phyloP scores from a whole-genome alignment of 2,329 filamentous ascomycete genomes.

The Tolypocladium endophyticum region DNA sequence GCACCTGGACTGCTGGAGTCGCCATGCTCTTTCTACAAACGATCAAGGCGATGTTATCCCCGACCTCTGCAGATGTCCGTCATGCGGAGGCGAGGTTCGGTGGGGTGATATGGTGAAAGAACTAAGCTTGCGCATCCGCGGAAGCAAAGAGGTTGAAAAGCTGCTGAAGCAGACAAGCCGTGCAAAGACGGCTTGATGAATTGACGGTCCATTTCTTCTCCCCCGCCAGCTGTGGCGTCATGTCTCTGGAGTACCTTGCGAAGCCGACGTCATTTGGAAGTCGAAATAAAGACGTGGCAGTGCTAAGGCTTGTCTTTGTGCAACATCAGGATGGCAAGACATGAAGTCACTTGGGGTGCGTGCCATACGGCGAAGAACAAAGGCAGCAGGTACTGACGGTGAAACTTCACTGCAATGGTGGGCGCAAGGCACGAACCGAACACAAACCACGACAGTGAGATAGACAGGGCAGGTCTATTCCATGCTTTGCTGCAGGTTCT shows the following conservation, averaged over 20 bases:
- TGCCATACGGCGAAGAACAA: not conserved
- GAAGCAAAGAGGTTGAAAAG: slow-evolving; percentile 57
- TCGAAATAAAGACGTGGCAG: not conserved
- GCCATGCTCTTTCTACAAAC: slow-evolving; percentile 32
- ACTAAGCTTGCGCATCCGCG: slow-evolving; percentile 62
- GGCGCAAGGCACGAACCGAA: not conserved
- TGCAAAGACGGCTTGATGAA: slow-evolving; percentile 10
- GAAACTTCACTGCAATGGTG: not conserved
- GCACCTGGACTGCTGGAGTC: slow-evolving; percentile 50
- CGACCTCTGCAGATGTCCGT: slow-evolving; percentile 57
- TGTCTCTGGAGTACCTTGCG: not conserved
- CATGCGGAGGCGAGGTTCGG: slow-evolving; percentile 48
- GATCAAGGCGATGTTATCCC: slow-evolving; percentile 48
- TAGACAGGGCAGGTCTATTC: too few relatives aligned
- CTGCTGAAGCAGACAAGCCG: slow-evolving; percentile 46
- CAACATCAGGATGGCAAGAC: not conserved
- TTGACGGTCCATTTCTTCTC: not conserved
- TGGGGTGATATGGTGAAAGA: slow-evolving; percentile 81
- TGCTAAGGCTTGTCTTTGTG: not conserved
- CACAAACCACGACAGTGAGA: not conserved
- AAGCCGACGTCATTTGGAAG: not conserved
- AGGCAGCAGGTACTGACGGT: not conserved
- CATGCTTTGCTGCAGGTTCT: not conserved
- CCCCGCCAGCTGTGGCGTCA: not conserved
- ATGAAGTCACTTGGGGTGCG: not conserved